A percentile compares a stretch with the other conserved stretches of the same genome.
phyloP scores from a whole-genome alignment of 495 filamentous ascomycete genomes.

The Lophiostoma macrostomum region DNA sequence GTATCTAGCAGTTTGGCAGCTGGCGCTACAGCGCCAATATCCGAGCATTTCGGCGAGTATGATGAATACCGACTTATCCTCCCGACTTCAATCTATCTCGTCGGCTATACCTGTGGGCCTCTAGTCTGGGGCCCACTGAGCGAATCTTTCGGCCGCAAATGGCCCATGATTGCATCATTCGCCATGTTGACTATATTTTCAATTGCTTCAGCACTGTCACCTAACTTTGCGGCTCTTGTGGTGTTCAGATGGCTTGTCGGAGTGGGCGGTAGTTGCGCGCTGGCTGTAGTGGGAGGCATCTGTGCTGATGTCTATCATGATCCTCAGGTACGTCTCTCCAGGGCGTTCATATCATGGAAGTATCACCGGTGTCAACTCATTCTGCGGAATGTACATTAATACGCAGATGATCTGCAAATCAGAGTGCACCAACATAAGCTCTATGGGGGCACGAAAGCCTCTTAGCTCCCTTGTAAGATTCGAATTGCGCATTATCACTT shows the following conservation, averaged over 20 bases:
- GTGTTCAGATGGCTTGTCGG: slow-evolving; percentile 68
- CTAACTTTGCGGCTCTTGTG: slow-evolving; percentile 63
- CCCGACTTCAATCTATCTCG: slow-evolving; percentile 70
- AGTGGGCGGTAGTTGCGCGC: slow-evolving; percentile 61
- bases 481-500: no score
- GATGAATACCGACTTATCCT: slow-evolving; percentile 60
- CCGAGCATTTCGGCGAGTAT: slow-evolving; percentile 55
- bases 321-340: no score
- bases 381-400: no score
- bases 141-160: slow-evolving; percentile 66
- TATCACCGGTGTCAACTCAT: no score
- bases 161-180: slow-evolving; percentile 61
- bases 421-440: no score
- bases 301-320: slow-evolving; percentile 70
- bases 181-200: slow-evolving; percentile 63
- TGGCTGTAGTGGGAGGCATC: slow-evolving; percentile 68
- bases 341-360: no score
- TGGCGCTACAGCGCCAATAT: slow-evolving; percentile 58
- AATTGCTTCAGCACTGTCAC: slow-evolving; percentile 65
- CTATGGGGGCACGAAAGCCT: no score
- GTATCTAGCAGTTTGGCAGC: slow-evolving; percentile 66
- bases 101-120: slow-evolving; percentile 68
- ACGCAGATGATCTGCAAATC: no score
- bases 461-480: no score
- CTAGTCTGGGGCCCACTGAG: slow-evolving; percentile 66